Evolutionary conservation across 257 asterid species (phyloP).

Genomic region (Rubia yunnanensis): DNA sequence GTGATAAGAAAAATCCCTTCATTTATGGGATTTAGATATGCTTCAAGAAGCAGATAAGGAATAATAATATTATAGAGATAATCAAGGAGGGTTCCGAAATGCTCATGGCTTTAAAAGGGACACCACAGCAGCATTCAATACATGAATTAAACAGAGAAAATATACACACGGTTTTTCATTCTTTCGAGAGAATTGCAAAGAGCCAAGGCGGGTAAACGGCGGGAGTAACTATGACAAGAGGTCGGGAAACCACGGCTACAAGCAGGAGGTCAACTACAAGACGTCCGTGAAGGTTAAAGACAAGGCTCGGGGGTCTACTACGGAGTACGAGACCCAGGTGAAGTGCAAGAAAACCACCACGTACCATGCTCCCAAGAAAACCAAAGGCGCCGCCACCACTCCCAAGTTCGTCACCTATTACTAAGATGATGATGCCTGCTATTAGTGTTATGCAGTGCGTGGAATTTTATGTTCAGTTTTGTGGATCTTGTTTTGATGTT

Average conservation of each 20-base stretch:
- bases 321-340: constrained; percentile 18
- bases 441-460: not conserved
- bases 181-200: too few species aligned
- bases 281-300: constrained; percentile 11
- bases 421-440: not conserved
- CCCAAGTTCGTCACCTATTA: not conserved
- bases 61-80: too few species aligned
- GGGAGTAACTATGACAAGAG: constrained; percentile 10
- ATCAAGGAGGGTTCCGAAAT: too few species aligned
- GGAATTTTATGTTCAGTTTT: not conserved
- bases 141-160: too few species aligned
- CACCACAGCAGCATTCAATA: too few species aligned
- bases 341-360: constrained; percentile 19
- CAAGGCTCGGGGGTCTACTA: constrained; percentile 10
- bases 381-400: not conserved
- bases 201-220: too few species aligned
- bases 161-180: too few species aligned
- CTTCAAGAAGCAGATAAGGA: too few species aligned
- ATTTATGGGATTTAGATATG: too few species aligned
- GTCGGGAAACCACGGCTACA: constrained; percentile 12
- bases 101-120: too few species aligned
- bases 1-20: too few species aligned
- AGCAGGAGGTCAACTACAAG: constrained; percentile 12
- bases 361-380: not conserved
- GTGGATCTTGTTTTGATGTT: not conserved